Evolutionary conservation across 2,329 filamentous ascomycete genomes (phyloP), one percentile per base, ranked within the genome.

Genomic region (Paradendryphiella salina): DNA sequence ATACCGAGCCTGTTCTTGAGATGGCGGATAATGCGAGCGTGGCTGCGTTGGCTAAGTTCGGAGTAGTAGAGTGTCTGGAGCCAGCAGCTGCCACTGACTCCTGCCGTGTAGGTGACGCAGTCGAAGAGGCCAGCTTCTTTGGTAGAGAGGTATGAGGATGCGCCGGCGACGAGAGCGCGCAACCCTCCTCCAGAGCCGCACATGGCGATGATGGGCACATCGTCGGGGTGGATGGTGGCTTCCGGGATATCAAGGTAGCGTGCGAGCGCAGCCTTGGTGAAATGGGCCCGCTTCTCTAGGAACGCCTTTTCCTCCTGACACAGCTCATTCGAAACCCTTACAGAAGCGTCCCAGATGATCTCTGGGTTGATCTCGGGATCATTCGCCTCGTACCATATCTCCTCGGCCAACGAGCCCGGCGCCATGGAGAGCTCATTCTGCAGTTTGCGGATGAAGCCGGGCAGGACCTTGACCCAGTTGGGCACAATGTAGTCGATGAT

Each of bases 21-120:
- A 67, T 99, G 94, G 8, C 92, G 83, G 32, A 96, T 82, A 15
- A 96, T 79, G 31, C 79, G 82, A 17, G 80, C 77, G 60, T 96
- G 83, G 55, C 83, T 84, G 46, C 85, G 83, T 13, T 81, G 79
- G 0, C 87, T 82, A 49, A 97, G 81, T 0, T 90, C 89, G 0
- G 90, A 93, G 66, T 94, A 86, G 69, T 89, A 96, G 3, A 99
- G 79, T 0, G 89, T 81, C 71, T 97, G 93, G 5, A 97, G 80
- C 94, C 94, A 99, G 72, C 94, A 97, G 57, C 89, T 95, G 0
- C 94, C 94, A 68, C 91, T 96, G 40, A 99, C 94, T 1, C 94
- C 94, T 4, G 93, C 90, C 0, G 91, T 96, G 67, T 99, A 99
- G 1, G 92, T 97, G 9, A 90, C 82, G 69, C 94, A 97, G 73